Evolutionary conservation across 768 basidiomycete species (phyloP), one percentile per base, ranked within the genome.

Genomic region (Rhizopogon roseolus): DNA sequence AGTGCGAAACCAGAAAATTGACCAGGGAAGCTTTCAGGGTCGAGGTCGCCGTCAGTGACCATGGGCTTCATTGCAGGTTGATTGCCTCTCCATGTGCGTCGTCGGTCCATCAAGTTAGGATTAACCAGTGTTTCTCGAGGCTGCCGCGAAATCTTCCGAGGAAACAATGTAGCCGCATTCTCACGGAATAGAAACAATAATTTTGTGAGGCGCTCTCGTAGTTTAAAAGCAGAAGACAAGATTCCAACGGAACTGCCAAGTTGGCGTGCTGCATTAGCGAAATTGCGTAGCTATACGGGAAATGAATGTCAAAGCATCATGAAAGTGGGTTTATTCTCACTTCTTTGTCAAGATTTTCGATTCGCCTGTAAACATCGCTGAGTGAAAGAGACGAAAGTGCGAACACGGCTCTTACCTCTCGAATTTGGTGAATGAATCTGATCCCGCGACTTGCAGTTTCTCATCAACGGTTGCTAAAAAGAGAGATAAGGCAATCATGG

Each of bases 161-260:
- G 80, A 54, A 81, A 76, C n/a, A 82, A 67, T 39, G 75, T 76
- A 22, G 81, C 78, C n/a, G 80, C 80, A 53, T 81, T 81, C 57
- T 80, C 77, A 40, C 77, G 75, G 60, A 82, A 81, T 27, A 81
- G 66, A 54, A 73, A 77, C 28, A 78, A 61, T 9, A 81, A 73
- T 54, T 78, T 78, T 5, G 76, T 71, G 28, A 82, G 69, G 9
- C 81, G 77, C 50, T 80, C 73, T 5, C 81, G 74, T 22, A 81
- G 65, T 53, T 74, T 73, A 61, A 75, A 79, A 1, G 80, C 76
- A 9, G 81, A 82, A 8, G 79, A 81, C 11, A 81, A 67, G 38
- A 81, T 78, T 6, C 80, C 81, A 36, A 82, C 78, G 0, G 80
- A 81, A 52, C 78, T 79, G 4, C 81, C 80, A 1, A 81, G 65